Evolutionary conservation across 306 rosid species (phyloP), one percentile per base, ranked within the genome.

Genomic region (Rosa lucieae): DNA sequence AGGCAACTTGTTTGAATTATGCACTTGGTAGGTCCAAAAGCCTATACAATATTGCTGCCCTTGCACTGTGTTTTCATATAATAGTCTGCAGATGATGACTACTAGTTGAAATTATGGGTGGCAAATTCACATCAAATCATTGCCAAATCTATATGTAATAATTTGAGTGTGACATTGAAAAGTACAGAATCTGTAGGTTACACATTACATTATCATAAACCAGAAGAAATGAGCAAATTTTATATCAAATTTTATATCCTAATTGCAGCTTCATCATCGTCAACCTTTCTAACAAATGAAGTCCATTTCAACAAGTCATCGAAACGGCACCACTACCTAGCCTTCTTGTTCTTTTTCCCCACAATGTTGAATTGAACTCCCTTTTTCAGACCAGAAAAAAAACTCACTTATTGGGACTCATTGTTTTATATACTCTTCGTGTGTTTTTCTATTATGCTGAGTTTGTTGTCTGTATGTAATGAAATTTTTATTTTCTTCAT

Each of bases 111-210:
- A 83, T 66, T 78, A 78, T 83, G 82, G 89, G 89, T 81, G 76
- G 72, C 92, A 78, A 23, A 83, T 89, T 89, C 88, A 83, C 89
- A 23, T 92, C 92, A 85, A 84, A 87, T 84, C 89, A 82, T 83
- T 87, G 86, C 82, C 70, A 82, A 83, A 86, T 85, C 87, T 83
- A 48, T 72, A 67, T 39, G 20, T 63, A 58, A 79, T 70, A 56
- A 79, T 59, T 65, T 72, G 82, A 73, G 39, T 40, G 80, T 62
- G 83, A 84, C 84, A 71, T 14, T 14, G 13, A 53, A 82, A 39
- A 13, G 63, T 40, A 10, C 9, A 29, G 68, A 1, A 15, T 51
- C 56, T 46, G 20, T 6, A 13, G 44, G 46, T 35, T 67, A 4
- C 21, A n/a, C 44, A 56, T 43, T 68, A 43, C 39, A 43, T 53